phyloP scores from a whole-genome alignment of 2,329 filamentous ascomycete genomes.

The Emergomyces orientalis region DNA sequence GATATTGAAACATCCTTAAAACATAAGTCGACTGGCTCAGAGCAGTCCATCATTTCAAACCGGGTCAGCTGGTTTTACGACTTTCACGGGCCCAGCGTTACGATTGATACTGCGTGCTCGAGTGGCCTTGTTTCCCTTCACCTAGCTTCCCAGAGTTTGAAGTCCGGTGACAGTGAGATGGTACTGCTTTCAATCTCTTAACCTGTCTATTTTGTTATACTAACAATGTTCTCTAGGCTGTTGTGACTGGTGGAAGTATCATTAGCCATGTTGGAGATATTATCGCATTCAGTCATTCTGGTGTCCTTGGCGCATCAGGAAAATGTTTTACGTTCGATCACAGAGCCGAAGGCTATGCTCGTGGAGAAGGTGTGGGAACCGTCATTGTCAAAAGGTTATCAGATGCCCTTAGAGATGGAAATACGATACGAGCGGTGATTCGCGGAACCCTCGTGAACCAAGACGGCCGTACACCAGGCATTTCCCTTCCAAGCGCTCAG shows the following conservation, averaged over 20 bases:
- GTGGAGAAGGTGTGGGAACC: constrained; percentile 35
- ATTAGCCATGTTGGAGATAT: constrained; percentile 9
- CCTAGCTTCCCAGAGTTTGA: constrained; percentile 20
- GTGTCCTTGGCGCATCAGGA: constrained; percentile 18
- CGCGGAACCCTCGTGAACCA: constrained; percentile 30
- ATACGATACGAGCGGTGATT: constrained; percentile 35
- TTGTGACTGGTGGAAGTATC: constrained; percentile 12
- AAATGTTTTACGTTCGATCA: constrained; percentile 25
- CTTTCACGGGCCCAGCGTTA: constrained; percentile 19
- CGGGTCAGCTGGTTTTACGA: constrained; percentile 25
- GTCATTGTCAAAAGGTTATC: constrained; percentile 34
- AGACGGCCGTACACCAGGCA: constrained; percentile 35
- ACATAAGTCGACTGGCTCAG: constrained; percentile 18
- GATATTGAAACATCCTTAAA: constrained; percentile 13
- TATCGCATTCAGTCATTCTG: constrained; percentile 9
- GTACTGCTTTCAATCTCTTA: not conserved
- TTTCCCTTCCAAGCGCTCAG: constrained; percentile 30
- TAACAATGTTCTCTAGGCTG: constrained; percentile 5
- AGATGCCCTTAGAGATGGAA: constrained; percentile 29
- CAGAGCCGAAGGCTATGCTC: constrained; percentile 34
- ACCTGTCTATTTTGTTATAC: not conserved
- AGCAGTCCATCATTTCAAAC: constrained; percentile 20
- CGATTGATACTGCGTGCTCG: constrained; percentile 24
- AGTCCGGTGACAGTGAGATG: constrained; percentile 15
- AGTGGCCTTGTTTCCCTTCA: constrained; percentile 23